These are phyloP conservation scores for Macrolepiota dolichaula DNA, from an alignment of 768 basidiomycete species.

Conservation along the genomic window DNA sequence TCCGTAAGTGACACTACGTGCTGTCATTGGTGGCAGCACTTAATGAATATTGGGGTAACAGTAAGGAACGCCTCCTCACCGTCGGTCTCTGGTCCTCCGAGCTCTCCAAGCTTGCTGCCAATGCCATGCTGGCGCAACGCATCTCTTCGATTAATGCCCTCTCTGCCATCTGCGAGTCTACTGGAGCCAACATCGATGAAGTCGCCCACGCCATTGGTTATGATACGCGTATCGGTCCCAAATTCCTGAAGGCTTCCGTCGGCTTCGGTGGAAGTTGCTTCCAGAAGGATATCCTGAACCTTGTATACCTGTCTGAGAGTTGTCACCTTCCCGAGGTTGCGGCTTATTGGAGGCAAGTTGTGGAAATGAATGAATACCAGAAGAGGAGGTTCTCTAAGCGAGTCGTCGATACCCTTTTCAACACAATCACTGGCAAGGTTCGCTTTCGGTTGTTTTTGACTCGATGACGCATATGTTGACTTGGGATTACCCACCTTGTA, in stretches of 20 bases:
- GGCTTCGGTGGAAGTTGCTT: slow-evolving; percentile 99
- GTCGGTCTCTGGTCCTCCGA: slow-evolving; percentile 99
- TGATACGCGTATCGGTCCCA: slow-evolving; percentile 90
- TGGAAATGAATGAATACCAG: slow-evolving; percentile 98
- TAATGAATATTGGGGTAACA: slow-evolving; percentile 21
- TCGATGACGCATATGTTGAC: slow-evolving; percentile 1
- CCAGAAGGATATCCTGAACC: slow-evolving; percentile 99
- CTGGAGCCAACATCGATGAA: slow-evolving; percentile 98
- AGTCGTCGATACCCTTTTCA: slow-evolving; percentile 97
- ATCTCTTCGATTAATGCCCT: slow-evolving; percentile 98
- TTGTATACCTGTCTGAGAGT: slow-evolving; percentile 95
- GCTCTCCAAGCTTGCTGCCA: slow-evolving; percentile 96
- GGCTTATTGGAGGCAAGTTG: slow-evolving; percentile 95
- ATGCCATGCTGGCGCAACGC: slow-evolving; percentile 98
- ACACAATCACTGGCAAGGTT: slow-evolving; percentile 95
- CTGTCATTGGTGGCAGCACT: neutral
- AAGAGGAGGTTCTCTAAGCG: slow-evolving; percentile 94
- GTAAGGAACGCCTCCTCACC: slow-evolving; percentile 76
- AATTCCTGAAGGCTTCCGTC: slow-evolving; percentile 93
- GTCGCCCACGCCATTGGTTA: slow-evolving; percentile 92
- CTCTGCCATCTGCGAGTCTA: slow-evolving; percentile 97
- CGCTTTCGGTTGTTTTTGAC: slow-evolving; percentile 16
- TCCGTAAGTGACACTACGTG: slow-evolving; percentile 53
- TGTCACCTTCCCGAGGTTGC: slow-evolving; percentile 96
- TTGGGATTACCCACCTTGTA: slow-evolving; percentile 15